phyloP scores from a whole-genome alignment of 306 rosid genomes.

The Cyamopsis tetragonoloba region DNA sequence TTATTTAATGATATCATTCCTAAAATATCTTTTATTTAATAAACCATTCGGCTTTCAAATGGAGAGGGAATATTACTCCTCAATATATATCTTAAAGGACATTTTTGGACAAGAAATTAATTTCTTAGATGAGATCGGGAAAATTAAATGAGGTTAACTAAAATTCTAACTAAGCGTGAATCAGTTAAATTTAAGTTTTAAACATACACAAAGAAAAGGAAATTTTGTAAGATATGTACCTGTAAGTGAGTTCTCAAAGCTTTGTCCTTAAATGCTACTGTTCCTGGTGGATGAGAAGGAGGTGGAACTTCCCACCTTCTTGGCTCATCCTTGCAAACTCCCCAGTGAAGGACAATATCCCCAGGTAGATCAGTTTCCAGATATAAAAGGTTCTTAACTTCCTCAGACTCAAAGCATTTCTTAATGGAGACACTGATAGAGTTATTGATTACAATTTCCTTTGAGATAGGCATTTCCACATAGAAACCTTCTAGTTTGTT shows the following conservation, averaged over 20 bases:
- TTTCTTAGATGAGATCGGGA: too few species aligned
- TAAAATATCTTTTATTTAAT: too few species aligned
- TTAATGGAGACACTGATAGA: constrained; percentile 46
- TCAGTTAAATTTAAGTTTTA: neutral
- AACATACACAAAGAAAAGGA: neutral
- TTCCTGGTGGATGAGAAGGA: constrained; percentile 63
- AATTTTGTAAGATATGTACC: constrained; percentile 35
- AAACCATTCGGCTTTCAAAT: too few species aligned
- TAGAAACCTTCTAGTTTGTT: constrained; percentile 45
- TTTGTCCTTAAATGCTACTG: constrained; percentile 49
- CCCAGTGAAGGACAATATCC: constrained; percentile 75
- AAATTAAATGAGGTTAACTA: too few species aligned
- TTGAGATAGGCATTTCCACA: constrained; percentile 56
- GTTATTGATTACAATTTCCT: constrained; percentile 39
- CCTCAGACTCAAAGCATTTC: constrained; percentile 44
- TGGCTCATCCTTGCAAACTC: constrained; percentile 62
- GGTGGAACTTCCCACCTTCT: constrained; percentile 75
- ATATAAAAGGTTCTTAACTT: constrained; percentile 44
- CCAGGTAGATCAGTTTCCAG: constrained; percentile 76
- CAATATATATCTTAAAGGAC: too few species aligned
- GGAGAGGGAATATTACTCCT: too few species aligned
- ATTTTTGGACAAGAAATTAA: too few species aligned
- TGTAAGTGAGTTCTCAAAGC: constrained; percentile 66
- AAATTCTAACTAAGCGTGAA: neutral
- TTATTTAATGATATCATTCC: too few species aligned